Conservation (phyloP, 2,329 filamentous ascomycete species). For the Rosellinia necatrix region DNA sequence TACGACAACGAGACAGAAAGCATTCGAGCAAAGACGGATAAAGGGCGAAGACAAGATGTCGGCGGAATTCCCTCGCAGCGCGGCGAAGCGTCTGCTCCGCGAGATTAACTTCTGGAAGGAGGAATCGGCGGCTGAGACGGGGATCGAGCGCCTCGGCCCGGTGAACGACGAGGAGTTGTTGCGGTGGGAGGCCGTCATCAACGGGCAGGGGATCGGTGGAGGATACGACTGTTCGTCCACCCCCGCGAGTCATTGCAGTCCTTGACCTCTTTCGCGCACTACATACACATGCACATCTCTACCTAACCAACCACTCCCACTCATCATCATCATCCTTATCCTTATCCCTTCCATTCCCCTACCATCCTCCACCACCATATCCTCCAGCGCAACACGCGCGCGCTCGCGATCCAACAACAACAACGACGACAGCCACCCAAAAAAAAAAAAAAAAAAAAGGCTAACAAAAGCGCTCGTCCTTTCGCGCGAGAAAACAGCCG, state of each 20-base stretch:
- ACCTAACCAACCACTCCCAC: too few relatives aligned
- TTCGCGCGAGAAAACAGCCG: slow-evolving; percentile 49
- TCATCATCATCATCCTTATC: not conserved
- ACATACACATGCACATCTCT: too few relatives aligned
- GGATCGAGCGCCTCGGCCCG: slow-evolving; percentile 64
- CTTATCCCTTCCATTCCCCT: not conserved
- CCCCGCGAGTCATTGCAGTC: too few relatives aligned
- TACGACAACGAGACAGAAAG: not conserved
- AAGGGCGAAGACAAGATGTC: slow-evolving; percentile 7
- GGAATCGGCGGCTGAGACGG: slow-evolving; percentile 54
- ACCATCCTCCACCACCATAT: not conserved
- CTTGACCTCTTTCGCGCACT: too few relatives aligned
- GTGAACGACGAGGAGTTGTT: slow-evolving; percentile 59
- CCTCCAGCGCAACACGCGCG: too few relatives aligned
- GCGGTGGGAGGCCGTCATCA: slow-evolving; percentile 64
- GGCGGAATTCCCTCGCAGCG: slow-evolving; percentile 47
- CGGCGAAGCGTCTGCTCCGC: slow-evolving; percentile 61
- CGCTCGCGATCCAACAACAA: too few relatives aligned
- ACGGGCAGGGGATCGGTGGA: slow-evolving; percentile 58
- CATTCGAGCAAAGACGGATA: not conserved
- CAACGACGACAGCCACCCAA: too few relatives aligned
- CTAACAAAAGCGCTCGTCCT: too few relatives aligned
- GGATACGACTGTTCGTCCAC: slow-evolving; percentile 58
- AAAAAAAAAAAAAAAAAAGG: too few relatives aligned
- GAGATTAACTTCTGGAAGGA: slow-evolving; percentile 60